Base-by-base conservation (phyloP, 192 early-diverging fungal species). In the Podila clonocystis region DNA sequence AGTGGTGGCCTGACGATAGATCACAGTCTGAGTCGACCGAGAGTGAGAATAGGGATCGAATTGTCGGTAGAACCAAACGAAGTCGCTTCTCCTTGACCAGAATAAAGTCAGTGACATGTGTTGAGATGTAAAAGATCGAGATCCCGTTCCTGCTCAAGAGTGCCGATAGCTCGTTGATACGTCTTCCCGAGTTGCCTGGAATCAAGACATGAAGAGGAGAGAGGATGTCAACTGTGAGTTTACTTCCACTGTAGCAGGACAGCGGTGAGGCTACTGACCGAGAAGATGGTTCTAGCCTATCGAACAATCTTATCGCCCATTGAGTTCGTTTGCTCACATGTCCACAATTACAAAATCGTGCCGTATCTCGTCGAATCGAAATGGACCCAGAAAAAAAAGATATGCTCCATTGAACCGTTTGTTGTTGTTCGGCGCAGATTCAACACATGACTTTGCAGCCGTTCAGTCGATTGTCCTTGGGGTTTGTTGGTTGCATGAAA, bases 91-190 rank as follows among this genome's bases (percentile, higher is more conserved):
- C 90, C 70, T 91, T 91, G 48, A 91, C 91, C 73, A 91, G 88
- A 36, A 91, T 82, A 59, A 91, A 83, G 63, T 92, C 91, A 0
- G 90, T 91, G 70, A 91, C 87, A 65, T 88, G 90, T 2, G 91
- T 92, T 5, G 88, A 90, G 41, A 92, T 64, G 63, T 91, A 92
- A 33, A 92, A 89, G 69, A 92, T 91, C 61, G 88, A 87, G 68
- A 92, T 85, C 22, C 88, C 89, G 17, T 87, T 89, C 61, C 80
- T 82, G 36, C 87, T 87, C 31, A 91, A 68, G 0, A 89, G 83
- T 4, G 66, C 83, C 12, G 90, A 90, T 9, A 91, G 68, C 49
- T 91, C 87, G 62, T 87, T 89, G 68, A 91, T 91, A 24, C 90
- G 70, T 62, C 84, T 67, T 20, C 89, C 90, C n/a, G 89, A 91